Percentiles rank a stretch among this genome's conserved stretches.
Conservation (phyloP, 306 rosid genomes). For the Luffa aegyptiaca region DNA sequence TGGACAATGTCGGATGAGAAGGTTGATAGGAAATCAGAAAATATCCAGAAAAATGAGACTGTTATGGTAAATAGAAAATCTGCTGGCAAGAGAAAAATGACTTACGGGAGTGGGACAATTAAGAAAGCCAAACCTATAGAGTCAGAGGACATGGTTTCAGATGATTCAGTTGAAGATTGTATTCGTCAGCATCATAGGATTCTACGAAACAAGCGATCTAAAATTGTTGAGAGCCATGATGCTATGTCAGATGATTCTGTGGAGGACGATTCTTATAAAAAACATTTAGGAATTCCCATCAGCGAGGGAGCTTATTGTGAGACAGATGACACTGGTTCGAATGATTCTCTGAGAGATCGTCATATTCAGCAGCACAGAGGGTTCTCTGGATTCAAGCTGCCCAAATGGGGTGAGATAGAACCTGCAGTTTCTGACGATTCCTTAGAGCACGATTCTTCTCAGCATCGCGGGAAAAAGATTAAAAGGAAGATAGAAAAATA, state of each 20-base stretch:
- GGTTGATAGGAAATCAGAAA: constrained; percentile 39
- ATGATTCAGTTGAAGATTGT: constrained; percentile 23
- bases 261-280: constrained; percentile 17
- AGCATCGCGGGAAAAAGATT: not conserved
- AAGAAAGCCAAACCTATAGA: constrained; percentile 43
- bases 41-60: constrained; percentile 25
- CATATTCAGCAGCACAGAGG: constrained; percentile 15
- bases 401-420: constrained; percentile 18
- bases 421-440: constrained; percentile 32
- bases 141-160: constrained; percentile 24
- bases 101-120: constrained; percentile 20
- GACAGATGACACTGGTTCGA: constrained; percentile 20
- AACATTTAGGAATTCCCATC: constrained; percentile 7
- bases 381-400: constrained; percentile 23
- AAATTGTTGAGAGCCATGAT: constrained; percentile 17
- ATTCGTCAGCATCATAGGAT: constrained; percentile 21
- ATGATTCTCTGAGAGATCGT: constrained; percentile 21
- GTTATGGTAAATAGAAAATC: constrained; percentile 30
- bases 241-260: constrained; percentile 32
- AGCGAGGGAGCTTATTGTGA: constrained; percentile 14
- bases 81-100: constrained; percentile 65
- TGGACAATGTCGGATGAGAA: constrained; percentile 43
- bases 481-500: not conserved
- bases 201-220: constrained; percentile 20
- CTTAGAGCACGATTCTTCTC: constrained; percentile 1